Evolutionary conservation across 1,284 basidiomycete genomes (phyloP), one percentile per base, ranked within the genome.

Genomic region (Leucoagaricus sp.): DNA sequence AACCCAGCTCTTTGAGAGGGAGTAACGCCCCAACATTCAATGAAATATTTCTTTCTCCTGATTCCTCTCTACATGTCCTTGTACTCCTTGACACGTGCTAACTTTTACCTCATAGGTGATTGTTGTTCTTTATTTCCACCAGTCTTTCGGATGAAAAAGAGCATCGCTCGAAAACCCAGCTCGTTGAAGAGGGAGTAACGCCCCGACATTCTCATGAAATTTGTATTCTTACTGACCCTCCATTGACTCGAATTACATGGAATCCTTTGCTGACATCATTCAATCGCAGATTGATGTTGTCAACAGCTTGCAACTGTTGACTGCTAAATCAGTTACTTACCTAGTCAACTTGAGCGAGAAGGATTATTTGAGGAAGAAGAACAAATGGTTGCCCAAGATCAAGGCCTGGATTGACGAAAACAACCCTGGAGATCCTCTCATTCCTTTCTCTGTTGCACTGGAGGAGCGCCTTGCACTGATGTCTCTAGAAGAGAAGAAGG

Each of bases 321-420:
- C 96, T 21, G 96, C 97, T 60, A 99, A 99, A 73, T 93, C 96
- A 44, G 94, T 99, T 63, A 98, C 93, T 56, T 99, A 99, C 79
- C 91, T 99, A 47, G 94, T 99, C 74, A 99, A 99, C 77, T 78
- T 99, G 53, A 95, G 93, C 60, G 96, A 99, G 75, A 86, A 85
- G 64, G 97, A 99, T 75, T 99, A 94, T 69, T 78, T 94, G 58
- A 87, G 97, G 60, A 98, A 97, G 79, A 99, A 98, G 88, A 99
- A 98, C 82, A 99, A 98, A 81, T 99, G 96, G 95, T 88, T 99
- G 26, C 83, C 96, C 23, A 98, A 98, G 79, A 99, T 99, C 83
- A 98, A 98, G 74, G 91, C 79, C 25, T 99, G 97, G 96, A 98
- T 99, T 68, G 96, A 99, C 76, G 83, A 89, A 69, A 86, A 98